Base-by-base conservation (phyloP, 352 stramenopile species). In the Globisporangium rhizosaccharum region DNA sequence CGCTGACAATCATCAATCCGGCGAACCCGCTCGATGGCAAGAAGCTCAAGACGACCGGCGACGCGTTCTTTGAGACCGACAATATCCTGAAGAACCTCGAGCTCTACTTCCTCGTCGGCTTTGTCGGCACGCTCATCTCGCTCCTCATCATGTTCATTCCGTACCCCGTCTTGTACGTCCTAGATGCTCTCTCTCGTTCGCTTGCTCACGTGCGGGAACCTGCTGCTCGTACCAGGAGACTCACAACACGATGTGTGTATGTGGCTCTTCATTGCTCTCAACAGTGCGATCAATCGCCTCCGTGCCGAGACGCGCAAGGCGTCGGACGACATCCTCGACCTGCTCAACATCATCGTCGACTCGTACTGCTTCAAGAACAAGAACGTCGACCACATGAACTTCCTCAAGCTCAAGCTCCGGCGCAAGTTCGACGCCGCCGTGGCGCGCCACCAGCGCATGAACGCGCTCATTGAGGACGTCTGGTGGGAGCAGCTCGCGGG, bases 331-430 rank as follows among this genome's bases (percentile, higher is more conserved):
- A 76, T 92, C 23, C 44, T 88, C 8, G 83, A 90, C 41, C 60
- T 92, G 30, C 72, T 90, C 11, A 90, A 92, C 56, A 71, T 92
- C 59, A 88, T 92, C 56, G 70, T 92, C 5, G 83, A 92, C 60
- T 87, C 81, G 44, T 92, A 92, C 70, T 92, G 83, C 59, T 92
- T 92, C 70, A 88, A 90, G 67, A 90, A 88, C 72, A 92, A 91
- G 68, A 89, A 90, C 55, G 67, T 89, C 28, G 79, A 91, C 28
- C 70, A 90, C 67, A 88, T 93, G 79, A 84, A 93, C 50, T 88
- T 93, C 45, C 56, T 93, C 12, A 79, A 74, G 20, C 60, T 90
- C 18, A 90, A 89, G 55, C 68, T 93, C 30, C 59, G 77, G 12
- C 79, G 76, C 48, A 91, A 93, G 54, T 93, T 93, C 51, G 74